These are phyloP conservation scores for Starmerella etchellsii DNA, from an alignment of 805 yeast genomes.

Conservation along the genomic window DNA sequence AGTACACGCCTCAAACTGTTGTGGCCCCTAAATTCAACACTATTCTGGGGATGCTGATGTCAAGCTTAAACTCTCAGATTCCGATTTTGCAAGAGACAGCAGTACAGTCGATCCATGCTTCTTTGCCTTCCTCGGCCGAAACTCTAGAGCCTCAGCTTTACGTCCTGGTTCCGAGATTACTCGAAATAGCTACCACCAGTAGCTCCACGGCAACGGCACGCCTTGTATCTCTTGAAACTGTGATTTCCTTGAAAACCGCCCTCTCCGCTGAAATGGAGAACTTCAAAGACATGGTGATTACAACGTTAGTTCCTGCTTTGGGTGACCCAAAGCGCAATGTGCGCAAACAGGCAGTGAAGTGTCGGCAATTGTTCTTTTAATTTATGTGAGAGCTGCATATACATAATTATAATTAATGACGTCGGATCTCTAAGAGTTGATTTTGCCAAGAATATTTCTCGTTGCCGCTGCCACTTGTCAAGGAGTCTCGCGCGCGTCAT, in stretches of 20 bases:
- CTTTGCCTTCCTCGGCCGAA: constrained; percentile 9
- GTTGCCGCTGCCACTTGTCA: too few species aligned
- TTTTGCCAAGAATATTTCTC: too few species aligned
- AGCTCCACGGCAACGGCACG: constrained; percentile 1
- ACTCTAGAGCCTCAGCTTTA: constrained; percentile 3
- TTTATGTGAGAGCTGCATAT: too few species aligned
- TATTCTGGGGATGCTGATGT: constrained; percentile 60
- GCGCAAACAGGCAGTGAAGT: constrained; percentile 62
- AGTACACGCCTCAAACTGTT: constrained; percentile 49
- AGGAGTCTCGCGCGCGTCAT: too few species aligned
- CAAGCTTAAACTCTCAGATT: constrained; percentile 41
- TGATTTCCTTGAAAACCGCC: constrained; percentile 5
- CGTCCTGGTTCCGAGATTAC: constrained; percentile 1
- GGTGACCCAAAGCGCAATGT: constrained; percentile 67
- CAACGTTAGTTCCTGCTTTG: constrained; percentile 38
- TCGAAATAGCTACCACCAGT: background rate
- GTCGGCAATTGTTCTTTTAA: constrained; percentile 42
- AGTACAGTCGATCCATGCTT: background rate
- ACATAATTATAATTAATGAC: too few species aligned
- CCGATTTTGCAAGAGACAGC: constrained; percentile 7
- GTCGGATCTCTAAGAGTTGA: too few species aligned
- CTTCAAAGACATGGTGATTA: constrained; percentile 30
- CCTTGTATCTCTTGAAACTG: constrained; percentile 3
- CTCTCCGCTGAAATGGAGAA: constrained; percentile 1
- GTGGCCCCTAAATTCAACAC: constrained; percentile 49